phyloP scores from a whole-genome alignment of 2,329 filamentous ascomycete species.

The Ophiosphaerella korrae region DNA sequence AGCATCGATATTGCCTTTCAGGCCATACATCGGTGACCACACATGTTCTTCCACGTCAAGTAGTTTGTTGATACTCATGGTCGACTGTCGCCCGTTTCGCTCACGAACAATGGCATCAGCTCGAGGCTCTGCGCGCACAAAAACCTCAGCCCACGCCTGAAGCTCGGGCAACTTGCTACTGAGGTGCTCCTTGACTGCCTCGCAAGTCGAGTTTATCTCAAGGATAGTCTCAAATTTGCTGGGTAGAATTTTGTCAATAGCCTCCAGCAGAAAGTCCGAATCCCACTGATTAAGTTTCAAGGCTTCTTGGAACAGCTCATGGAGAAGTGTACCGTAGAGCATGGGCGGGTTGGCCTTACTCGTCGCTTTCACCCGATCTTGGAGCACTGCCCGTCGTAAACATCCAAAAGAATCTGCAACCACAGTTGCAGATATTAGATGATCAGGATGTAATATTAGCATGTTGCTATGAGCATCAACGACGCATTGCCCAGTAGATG shows the following conservation, averaged over 20 bases:
- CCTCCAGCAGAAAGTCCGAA: constrained; percentile 64
- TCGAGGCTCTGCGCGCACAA: constrained; percentile 73
- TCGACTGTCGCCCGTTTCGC: constrained; percentile 74
- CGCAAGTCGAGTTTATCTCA: constrained; percentile 76
- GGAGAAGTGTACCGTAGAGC: constrained; percentile 90
- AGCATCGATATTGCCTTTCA: constrained; percentile 97
- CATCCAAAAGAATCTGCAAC: constrained; percentile 97
- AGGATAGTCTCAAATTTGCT: constrained; percentile 89
- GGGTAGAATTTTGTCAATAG: constrained; percentile 72
- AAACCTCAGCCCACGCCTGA: constrained; percentile 80
- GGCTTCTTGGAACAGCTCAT: constrained; percentile 94
- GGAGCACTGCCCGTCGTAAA: constrained; percentile 85
- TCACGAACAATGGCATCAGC: constrained; percentile 78
- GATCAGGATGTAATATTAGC: constrained; percentile 90
- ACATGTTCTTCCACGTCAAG: constrained; percentile 97
- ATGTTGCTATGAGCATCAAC: constrained; percentile 84
- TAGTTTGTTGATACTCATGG: constrained; percentile 87
- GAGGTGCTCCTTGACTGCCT: constrained; percentile 78
- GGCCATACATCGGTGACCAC: constrained; percentile 96
- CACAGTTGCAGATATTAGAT: constrained; percentile 91
- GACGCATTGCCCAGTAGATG: constrained; percentile 71
- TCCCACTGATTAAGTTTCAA: constrained; percentile 85
- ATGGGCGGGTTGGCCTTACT: constrained; percentile 78
- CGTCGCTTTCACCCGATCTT: constrained; percentile 92
- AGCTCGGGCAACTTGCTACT: constrained; percentile 82